Base-by-base conservation (phyloP, 768 basidiomycete genomes). In the Tylopilus plumbeoviolaceoides region DNA sequence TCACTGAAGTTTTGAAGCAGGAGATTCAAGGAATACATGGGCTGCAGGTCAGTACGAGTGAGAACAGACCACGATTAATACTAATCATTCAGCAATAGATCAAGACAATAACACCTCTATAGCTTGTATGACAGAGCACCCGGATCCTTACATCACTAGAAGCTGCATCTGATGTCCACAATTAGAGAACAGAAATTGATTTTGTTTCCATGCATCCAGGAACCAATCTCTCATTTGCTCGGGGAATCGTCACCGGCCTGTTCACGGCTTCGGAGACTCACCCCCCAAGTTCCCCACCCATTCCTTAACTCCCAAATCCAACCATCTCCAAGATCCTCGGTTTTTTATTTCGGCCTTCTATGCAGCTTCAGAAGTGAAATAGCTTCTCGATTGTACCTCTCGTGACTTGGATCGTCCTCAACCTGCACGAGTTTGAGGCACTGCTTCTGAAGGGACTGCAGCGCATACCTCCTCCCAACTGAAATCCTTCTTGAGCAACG, bases 11-110 rank as follows among this genome's bases (percentile, higher is more conserved):
- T 10, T 72, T 99, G 57, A 94, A 95, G 72, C 75, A 86, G 61
- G 97, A 98, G 67, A 92, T 99, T 44, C 80, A 83, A 62, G 84
- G 79, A 12, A 95, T 98, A 48, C 97, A 99, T 67, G 97, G 97
- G 5, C 71, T 99, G 25, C 95, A 98, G 78, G 95, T 92, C 55
- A 51, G 83, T 66, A 18, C 17, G 28, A 18, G n/a, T 27, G 31
- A 14, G 48, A 36, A 38, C 23, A 23, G 18, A 11, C 48, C 11
- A 4, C 28, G n/a, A 36, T 40, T 21, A 36, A 43, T 18, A 48
- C 30, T 62, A 44, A 64, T 27, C 31, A 14, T 51, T 20, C 51
- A 30, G 36, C 43, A 57, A 31, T 49, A 78, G 78, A 71, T 78
- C 57, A 76, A 78, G 59, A 77, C 76, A 18, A 69, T 67, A 50